Conservation (phyloP, 164 flowering plant genomes). For the Chimonanthus salicifolius region DNA sequence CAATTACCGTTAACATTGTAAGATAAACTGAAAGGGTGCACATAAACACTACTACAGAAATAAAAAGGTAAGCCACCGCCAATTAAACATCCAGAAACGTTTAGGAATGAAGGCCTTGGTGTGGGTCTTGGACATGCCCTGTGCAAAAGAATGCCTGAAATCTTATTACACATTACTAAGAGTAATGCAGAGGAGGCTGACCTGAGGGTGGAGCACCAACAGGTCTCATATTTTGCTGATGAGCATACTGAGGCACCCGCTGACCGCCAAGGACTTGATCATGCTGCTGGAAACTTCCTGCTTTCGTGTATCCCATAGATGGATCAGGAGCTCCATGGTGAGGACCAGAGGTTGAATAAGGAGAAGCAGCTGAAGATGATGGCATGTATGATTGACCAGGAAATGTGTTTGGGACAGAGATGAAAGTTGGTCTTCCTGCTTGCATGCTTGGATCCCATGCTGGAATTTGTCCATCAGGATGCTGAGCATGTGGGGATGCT, state of each 20-base stretch:
- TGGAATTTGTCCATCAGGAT: conserved; percentile 24
- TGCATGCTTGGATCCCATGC: conserved; percentile 50
- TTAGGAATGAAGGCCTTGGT: neutral
- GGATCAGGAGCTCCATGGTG: conserved; percentile 22
- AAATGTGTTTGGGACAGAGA: conserved; percentile 31
- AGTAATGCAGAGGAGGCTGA: conserved; percentile 31
- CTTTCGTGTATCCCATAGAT: conserved; percentile 3
- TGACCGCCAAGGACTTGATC: conserved; percentile 9
- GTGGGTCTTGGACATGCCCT: conserved; percentile 7
- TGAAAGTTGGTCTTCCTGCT: conserved; percentile 27
- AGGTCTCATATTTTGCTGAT: conserved; percentile 28
- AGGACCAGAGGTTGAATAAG: conserved; percentile 23
- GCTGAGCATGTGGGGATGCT: conserved; percentile 29
- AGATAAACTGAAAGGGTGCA: neutral
- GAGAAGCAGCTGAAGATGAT: conserved; percentile 24
- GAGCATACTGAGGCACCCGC: conserved; percentile 22
- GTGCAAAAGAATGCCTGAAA: neutral
- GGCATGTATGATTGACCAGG: conserved; percentile 42
- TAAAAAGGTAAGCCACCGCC: neutral
- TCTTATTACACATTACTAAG: neutral
- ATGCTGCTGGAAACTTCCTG: conserved; percentile 11
- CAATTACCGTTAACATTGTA: neutral
- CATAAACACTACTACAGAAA: neutral
- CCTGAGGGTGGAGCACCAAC: conserved; percentile 25
- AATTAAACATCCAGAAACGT: neutral